Evolutionary conservation across 2,329 filamentous ascomycete genomes (phyloP).

Genomic region (Periglandula ipomoeae): DNA sequence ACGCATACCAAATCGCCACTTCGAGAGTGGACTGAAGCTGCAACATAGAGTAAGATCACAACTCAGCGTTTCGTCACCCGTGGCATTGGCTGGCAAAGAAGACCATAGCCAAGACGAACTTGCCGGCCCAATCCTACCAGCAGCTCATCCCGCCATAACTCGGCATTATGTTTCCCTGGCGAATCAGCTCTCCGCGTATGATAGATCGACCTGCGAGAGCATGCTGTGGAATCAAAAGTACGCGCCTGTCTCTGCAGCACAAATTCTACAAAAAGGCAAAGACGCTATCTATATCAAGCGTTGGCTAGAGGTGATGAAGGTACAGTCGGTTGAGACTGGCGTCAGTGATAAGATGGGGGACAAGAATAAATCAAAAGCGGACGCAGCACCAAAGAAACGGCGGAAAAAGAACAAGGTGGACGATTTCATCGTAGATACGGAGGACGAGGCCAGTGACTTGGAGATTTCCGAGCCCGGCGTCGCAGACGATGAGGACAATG

Average conservation of each 20-base stretch:
- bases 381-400: constrained; percentile 43
- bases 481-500: constrained; percentile 39
- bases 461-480: constrained; percentile 56
- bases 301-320: constrained; percentile 70
- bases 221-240: constrained; percentile 78
- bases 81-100: constrained; percentile 7
- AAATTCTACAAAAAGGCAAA: constrained; percentile 66
- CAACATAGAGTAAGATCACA: constrained; percentile 39
- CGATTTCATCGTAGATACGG: constrained; percentile 70
- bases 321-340: constrained; percentile 66
- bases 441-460: constrained; percentile 63
- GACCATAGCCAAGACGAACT: constrained; percentile 28
- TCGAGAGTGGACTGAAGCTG: constrained; percentile 48
- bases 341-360: constrained; percentile 22
- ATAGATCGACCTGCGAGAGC: constrained; percentile 65
- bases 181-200: constrained; percentile 65
- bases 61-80: constrained; percentile 25
- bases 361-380: constrained; percentile 20
- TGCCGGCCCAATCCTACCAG: constrained; percentile 9
- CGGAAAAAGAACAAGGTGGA: constrained; percentile 67
- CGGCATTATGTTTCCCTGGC: constrained; percentile 52
- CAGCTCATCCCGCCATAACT: constrained; percentile 48
- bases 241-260: constrained; percentile 55
- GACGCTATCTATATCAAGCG: constrained; percentile 65
- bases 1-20: constrained; percentile 44